Evolutionary conservation across 2,329 filamentous ascomycete genomes (phyloP).

Genomic region (Torrubiella hemipterigena): DNA sequence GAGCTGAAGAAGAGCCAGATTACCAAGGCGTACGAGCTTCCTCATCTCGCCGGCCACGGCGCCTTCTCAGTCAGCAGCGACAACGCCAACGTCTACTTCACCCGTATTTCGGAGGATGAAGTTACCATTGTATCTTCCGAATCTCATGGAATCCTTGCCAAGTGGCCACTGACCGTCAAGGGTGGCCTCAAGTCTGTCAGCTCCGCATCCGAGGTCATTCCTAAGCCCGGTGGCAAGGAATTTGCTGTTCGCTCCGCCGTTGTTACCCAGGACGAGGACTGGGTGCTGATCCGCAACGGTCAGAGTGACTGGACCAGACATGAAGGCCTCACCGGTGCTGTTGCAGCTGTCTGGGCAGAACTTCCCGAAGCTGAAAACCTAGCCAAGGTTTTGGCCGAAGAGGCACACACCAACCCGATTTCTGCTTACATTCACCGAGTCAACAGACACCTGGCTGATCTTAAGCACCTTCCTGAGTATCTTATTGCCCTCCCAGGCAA

Average conservation of each 20-base stretch:
- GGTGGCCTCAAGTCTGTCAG: conserved; percentile 41
- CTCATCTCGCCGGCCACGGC: conserved; percentile 56
- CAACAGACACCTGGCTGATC: conserved; percentile 66
- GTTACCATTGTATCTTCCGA: conserved; percentile 62
- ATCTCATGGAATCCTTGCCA: conserved; percentile 63
- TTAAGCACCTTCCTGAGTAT: conserved; percentile 65
- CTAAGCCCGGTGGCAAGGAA: conserved; percentile 48
- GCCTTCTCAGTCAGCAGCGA: conserved; percentile 69
- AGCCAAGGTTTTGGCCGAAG: conserved; percentile 70
- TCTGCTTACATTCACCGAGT: conserved; percentile 82
- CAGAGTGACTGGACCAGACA: conserved; percentile 67
- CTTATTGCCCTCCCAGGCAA: conserved; percentile 56
- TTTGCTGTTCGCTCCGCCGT: conserved; percentile 72
- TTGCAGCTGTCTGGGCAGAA: conserved; percentile 71
- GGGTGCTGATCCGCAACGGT: conserved; percentile 75
- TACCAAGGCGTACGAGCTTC: conserved; percentile 69
- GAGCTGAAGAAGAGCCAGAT: conserved; percentile 58
- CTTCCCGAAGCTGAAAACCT: conserved; percentile 62
- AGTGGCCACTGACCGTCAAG: conserved; percentile 50
- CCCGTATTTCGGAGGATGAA: conserved; percentile 65
- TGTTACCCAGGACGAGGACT: conserved; percentile 57
- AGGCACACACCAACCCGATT: conserved; percentile 70
- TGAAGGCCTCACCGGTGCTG: conserved; percentile 70
- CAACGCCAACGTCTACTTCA: conserved; percentile 80
- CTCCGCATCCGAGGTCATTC: conserved; percentile 71